Evolutionary conservation across 2,329 filamentous ascomycete species (phyloP).

Genomic region (Aspergillus felis): DNA sequence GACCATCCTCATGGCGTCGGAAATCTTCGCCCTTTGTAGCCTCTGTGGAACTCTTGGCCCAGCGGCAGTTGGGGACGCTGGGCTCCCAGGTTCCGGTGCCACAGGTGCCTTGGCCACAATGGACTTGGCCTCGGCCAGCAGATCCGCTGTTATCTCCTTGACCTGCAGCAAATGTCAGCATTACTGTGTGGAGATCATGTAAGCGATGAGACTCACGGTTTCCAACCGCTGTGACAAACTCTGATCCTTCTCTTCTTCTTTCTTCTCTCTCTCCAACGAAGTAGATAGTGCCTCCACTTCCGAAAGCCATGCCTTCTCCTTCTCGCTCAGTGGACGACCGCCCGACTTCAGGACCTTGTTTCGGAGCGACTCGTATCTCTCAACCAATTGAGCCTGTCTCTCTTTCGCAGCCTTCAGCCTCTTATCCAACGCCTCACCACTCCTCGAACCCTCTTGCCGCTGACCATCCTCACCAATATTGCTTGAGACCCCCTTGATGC

Average conservation of each 20-base stretch:
- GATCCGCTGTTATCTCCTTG: slow-evolving; percentile 35
- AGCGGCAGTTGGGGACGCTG: slow-evolving; percentile 24
- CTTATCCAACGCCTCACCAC: slow-evolving; percentile 34
- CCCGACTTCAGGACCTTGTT: slow-evolving; percentile 41
- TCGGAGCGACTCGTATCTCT: slow-evolving; percentile 43
- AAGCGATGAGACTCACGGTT: slow-evolving; percentile 29
- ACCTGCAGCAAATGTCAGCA: slow-evolving; percentile 29
- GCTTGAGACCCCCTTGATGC: slow-evolving; percentile 41
- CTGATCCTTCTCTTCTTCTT: slow-evolving; percentile 20
- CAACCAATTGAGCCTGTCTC: slow-evolving; percentile 37
- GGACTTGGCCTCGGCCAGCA: slow-evolving; percentile 36
- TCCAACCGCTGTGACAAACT: slow-evolving; percentile 35
- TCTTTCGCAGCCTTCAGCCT: slow-evolving; percentile 39
- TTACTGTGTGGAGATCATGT: not conserved
- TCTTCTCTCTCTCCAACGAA: slow-evolving; percentile 27
- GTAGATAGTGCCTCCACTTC: slow-evolving; percentile 41
- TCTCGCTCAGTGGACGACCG: slow-evolving; percentile 44
- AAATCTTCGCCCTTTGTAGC: slow-evolving; percentile 44
- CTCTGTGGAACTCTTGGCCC: slow-evolving; percentile 37
- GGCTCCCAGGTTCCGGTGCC: slow-evolving; percentile 24
- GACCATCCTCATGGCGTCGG: slow-evolving; percentile 48
- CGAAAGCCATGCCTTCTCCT: slow-evolving; percentile 43
- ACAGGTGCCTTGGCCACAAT: slow-evolving; percentile 26
- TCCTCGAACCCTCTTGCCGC: slow-evolving; percentile 28
- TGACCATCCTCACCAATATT: slow-evolving; percentile 35